Percentiles rank a stretch among this genome's conserved stretches.
phyloP scores from a whole-genome alignment of 169 alveolate genomes.

The Cryptosporidium ubiquitum region DNA sequence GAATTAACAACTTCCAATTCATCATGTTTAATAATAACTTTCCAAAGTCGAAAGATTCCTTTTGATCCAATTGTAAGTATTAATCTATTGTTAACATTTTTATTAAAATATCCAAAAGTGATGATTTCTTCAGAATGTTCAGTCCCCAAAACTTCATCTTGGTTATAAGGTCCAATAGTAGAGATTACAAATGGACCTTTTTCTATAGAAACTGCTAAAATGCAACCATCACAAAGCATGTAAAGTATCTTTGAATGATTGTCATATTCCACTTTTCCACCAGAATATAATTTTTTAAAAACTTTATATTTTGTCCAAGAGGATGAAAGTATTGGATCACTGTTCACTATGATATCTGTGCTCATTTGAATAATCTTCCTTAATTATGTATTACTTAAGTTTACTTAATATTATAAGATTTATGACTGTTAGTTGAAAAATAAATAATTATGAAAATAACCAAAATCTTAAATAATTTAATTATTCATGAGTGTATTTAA shows the following conservation, averaged over 20 bases:
- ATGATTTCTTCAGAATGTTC: constrained; percentile 60
- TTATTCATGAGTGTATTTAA: background rate
- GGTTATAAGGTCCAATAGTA: constrained; percentile 52
- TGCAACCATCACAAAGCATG: constrained; percentile 63
- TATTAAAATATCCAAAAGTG: constrained; percentile 22
- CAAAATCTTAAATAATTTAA: background rate
- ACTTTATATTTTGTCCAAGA: constrained; percentile 49
- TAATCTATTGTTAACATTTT: background rate
- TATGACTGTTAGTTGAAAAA: background rate
- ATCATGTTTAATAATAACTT: constrained; percentile 4
- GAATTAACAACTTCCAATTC: background rate
- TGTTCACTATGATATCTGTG: background rate
- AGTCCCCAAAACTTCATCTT: constrained; percentile 19
- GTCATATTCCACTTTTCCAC: constrained; percentile 62
- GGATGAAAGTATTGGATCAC: constrained; percentile 40
- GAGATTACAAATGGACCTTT: constrained; percentile 52
- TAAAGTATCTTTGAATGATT: background rate
- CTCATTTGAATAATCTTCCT: background rate
- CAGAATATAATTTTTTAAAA: constrained; percentile 52
- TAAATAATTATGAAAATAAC: background rate
- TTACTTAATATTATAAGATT: background rate
- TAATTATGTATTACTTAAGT: background rate
- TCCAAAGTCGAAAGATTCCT: constrained; percentile 61
- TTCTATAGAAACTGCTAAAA: constrained; percentile 25
- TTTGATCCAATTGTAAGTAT: constrained; percentile 49